A percentile compares a stretch with the other conserved stretches of the same genome.
phyloP scores from a whole-genome alignment of 2,329 filamentous ascomycete species.

The Colletotrichum lentis region DNA sequence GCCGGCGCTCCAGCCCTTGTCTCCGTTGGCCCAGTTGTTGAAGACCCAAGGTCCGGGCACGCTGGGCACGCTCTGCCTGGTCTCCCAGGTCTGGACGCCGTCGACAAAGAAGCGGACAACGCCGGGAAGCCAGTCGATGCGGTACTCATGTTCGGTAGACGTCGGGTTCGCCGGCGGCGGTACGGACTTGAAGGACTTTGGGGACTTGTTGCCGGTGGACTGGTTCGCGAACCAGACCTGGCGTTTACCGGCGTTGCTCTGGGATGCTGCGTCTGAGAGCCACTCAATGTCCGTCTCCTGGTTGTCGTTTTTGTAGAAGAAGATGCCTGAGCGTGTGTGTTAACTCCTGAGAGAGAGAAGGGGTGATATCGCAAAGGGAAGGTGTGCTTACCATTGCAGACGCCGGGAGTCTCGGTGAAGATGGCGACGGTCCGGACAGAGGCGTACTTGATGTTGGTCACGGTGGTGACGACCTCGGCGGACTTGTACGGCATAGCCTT shows the following conservation, averaged over 20 bases:
- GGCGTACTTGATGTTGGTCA: constrained; percentile 44
- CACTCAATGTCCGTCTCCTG: constrained; percentile 48
- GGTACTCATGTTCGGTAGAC: constrained; percentile 45
- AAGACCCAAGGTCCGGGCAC: constrained; percentile 44
- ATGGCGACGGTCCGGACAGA: constrained; percentile 45
- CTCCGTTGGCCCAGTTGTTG: constrained; percentile 47
- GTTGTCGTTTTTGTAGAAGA: constrained; percentile 43
- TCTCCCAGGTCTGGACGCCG: constrained; percentile 41
- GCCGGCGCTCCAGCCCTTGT: constrained; percentile 44
- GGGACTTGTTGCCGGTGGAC: constrained; percentile 38
- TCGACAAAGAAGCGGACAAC: constrained; percentile 43
- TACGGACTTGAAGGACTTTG: constrained; percentile 32
- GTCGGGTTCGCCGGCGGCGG: constrained; percentile 41
- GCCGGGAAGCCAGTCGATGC: constrained; percentile 44
- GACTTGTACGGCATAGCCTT: constrained; percentile 40
- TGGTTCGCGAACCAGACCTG: constrained; percentile 47
- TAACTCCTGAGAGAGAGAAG: not conserved
- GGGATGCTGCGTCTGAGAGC: constrained; percentile 43
- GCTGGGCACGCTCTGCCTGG: constrained; percentile 41
- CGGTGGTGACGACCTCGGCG: constrained; percentile 42
- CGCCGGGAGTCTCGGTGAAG: constrained; percentile 43
- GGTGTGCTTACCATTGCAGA: constrained; percentile 44
- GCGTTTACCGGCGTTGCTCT: constrained; percentile 42
- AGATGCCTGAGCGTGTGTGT: constrained; percentile 42
- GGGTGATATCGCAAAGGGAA: too few relatives aligned